A percentile compares a stretch with the other conserved stretches of the same genome.
These are phyloP conservation scores for Aureobasidium lini DNA, from an alignment of 2,329 filamentous ascomycete genomes.

Conservation along the genomic window DNA sequence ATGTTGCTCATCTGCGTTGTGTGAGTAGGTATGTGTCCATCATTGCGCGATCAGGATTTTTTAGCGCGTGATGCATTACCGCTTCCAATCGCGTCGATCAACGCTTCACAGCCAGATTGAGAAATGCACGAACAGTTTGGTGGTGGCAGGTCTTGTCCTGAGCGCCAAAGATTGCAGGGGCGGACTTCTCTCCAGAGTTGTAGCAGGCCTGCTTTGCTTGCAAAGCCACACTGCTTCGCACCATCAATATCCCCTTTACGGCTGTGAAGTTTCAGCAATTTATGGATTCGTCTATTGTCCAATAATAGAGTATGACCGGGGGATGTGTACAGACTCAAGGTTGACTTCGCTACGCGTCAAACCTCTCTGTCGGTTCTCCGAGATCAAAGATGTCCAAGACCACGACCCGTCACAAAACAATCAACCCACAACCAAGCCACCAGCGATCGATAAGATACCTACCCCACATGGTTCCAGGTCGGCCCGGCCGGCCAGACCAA, in stretches of 20 bases:
- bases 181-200: not conserved
- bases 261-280: conserved; percentile 5
- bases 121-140: not conserved
- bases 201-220: not conserved
- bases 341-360: not conserved
- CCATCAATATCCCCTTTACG: not conserved
- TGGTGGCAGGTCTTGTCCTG: conserved; percentile 1
- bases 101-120: not conserved
- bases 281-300: not conserved
- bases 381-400: not conserved
- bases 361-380: not conserved
- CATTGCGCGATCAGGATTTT: not conserved
- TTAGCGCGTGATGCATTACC: not conserved
- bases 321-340: not conserved
- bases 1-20: too few species aligned
- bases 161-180: not conserved
- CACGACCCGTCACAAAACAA: not conserved
- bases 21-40: too few species aligned
- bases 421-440: not conserved
- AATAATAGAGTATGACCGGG: conserved; percentile 2
- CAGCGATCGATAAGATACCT: not conserved
- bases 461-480: not conserved
- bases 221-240: conserved; percentile 12
- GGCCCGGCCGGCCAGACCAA: not conserved
- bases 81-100: not conserved